Evolutionary conservation across 192 early-diverging fungal genomes (phyloP), one percentile per base, ranked within the genome.

Genomic region (Spizellomyces punctatus): DNA sequence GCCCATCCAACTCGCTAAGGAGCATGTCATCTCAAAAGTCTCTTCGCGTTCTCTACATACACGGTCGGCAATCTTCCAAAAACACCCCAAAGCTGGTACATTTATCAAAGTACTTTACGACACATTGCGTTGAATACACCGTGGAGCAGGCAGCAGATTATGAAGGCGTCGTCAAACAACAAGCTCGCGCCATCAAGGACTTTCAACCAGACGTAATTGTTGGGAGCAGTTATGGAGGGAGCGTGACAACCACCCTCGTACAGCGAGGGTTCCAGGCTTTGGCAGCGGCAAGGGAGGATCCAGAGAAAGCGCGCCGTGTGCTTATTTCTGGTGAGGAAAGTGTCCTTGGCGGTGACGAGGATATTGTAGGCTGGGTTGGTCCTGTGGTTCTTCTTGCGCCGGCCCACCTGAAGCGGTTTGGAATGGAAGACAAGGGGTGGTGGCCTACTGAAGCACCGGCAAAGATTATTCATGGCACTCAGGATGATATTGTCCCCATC

Each of bases 151-250:
- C 27, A 36, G 27, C 27, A 36, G 27, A 36, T 36, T 36, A 36
- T 36, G 27, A 36, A 36, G 3, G 27, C 27, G 3, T 36, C 27
- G 27, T 36, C 27, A 36, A 3, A 36, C 27, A 54, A 3, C 52
- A 54, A 54, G 52, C 52, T 16, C 52, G 17, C 14, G 52, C 52
- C 52, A 54, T 54, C 17, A 16, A 19, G 17, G 52, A 54, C 52
- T 54, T 54, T 19, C 52, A 54, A 19, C 52, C 52, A 16, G 52
- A 54, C 52, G 52, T 54, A n/a, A 19, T 54, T 19, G 52, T 54
- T 16, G 52, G 52, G 52, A 54, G 52, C 52, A 54, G 52, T 19
- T 54, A 54, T 54, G 52, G 52, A 54, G 52, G 52, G 3, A 54
- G 52, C 17, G 52, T 54, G 16, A 19, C 52, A 16, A 54, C 17